These are phyloP conservation scores for Desmodesmus armatus DNA, from an alignment of 139 green algal species.

Conservation along the genomic window DNA sequence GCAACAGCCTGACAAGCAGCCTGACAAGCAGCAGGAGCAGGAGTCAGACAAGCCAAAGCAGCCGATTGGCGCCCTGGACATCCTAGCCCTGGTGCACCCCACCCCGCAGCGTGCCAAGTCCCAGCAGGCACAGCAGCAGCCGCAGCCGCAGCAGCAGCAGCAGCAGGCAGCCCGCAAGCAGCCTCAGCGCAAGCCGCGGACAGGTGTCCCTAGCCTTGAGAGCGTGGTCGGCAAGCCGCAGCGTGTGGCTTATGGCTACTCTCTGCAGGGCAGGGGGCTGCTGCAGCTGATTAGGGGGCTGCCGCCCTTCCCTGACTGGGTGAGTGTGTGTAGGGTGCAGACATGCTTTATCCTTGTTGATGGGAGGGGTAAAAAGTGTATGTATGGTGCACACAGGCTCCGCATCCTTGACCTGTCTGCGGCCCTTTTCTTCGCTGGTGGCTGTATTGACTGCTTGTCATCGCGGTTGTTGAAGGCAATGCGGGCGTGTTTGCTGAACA, in stretches of 20 bases:
- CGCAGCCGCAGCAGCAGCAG: conserved; percentile 18
- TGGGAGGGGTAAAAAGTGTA: background rate
- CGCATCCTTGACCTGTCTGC: too few species aligned
- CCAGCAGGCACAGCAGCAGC: background rate
- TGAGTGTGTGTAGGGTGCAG: background rate
- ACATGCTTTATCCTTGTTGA: background rate
- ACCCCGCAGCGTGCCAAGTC: background rate
- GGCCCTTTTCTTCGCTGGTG: background rate
- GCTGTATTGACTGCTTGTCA: background rate
- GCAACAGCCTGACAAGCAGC: conserved; percentile 12
- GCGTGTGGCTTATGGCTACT: conserved; percentile 31
- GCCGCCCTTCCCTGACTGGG: conserved; percentile 20
- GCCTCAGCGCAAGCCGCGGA: background rate
- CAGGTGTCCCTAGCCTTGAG: background rate
- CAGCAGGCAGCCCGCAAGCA: background rate
- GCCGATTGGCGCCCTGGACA: background rate
- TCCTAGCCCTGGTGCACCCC: too few species aligned
- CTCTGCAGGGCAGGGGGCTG: conserved; percentile 9
- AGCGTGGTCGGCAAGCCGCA: background rate
- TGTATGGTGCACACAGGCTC: background rate
- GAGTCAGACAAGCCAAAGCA: background rate
- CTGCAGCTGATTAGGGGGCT: conserved; percentile 16
- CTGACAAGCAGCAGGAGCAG: conserved; percentile 9
- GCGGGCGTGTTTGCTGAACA: background rate
- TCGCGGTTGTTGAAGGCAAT: background rate